phyloP scores from a whole-genome alignment of 352 stramenopile species.

The Globisporangium emineosum region DNA sequence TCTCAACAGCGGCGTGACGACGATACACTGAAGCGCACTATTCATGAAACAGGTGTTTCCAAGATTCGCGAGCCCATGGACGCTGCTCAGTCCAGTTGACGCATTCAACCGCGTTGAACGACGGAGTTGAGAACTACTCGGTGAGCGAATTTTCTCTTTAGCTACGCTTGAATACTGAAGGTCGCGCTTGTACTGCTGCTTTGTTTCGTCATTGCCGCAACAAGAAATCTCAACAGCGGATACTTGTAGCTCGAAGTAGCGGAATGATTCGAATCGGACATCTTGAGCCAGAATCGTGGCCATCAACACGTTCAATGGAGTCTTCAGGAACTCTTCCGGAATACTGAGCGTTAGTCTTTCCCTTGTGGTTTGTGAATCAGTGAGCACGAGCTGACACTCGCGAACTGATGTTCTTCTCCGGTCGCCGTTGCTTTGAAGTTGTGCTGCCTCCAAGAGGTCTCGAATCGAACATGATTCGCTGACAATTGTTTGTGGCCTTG shows the following conservation, averaged over 20 bases:
- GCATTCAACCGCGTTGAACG: constrained; percentile 11
- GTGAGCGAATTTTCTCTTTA: no score
- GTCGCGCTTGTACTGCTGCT: neutral
- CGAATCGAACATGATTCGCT: constrained; percentile 16
- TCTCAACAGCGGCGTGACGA: constrained; percentile 85
- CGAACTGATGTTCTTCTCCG: neutral
- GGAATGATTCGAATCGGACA: neutral
- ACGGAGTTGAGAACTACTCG: no score
- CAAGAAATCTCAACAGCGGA: neutral
- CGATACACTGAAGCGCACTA: constrained; percentile 87
- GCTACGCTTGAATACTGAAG: neutral
- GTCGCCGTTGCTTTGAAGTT: neutral
- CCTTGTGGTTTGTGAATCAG: no score
- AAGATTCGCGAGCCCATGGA: constrained; percentile 75
- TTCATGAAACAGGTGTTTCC: constrained; percentile 88
- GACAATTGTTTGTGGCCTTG: constrained; percentile 3
- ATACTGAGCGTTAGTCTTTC: constrained; percentile 3
- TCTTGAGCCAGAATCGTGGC: constrained; percentile 6
- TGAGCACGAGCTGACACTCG: constrained; percentile 15
- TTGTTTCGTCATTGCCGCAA: neutral
- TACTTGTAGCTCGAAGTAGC: constrained; percentile 1
- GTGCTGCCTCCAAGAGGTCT: constrained; percentile 17
- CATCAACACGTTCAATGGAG: constrained; percentile 13
- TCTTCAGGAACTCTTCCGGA: constrained; percentile 5
- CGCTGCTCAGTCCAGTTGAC: constrained; percentile 69